Evolutionary conservation across 2,329 filamentous ascomycete species (phyloP).

Genomic region (Aspergillus sp.): DNA sequence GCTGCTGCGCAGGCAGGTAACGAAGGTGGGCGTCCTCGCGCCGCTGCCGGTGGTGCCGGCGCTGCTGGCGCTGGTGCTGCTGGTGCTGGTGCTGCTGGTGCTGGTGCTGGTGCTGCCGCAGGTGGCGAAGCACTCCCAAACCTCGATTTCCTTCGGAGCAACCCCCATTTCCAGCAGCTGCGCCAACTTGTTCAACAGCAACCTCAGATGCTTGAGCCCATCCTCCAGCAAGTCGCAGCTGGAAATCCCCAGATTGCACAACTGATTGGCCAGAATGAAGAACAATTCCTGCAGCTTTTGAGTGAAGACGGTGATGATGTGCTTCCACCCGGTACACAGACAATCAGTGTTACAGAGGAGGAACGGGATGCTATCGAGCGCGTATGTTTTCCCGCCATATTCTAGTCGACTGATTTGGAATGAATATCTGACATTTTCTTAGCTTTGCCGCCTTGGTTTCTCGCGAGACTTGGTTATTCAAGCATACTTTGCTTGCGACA

Average conservation of each 20-base stretch:
- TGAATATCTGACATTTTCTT: conserved; percentile 11
- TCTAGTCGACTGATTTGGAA: not conserved
- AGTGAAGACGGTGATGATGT: conserved; percentile 75
- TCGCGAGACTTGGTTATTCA: conserved; percentile 89
- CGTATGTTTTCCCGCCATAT: conserved; percentile 45
- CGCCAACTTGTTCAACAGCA: conserved; percentile 96
- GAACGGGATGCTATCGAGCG: conserved; percentile 95
- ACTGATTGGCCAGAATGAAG: conserved; percentile 82
- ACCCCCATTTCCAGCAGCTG: conserved; percentile 95
- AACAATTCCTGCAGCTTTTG: conserved; percentile 84
- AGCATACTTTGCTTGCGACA: conserved; percentile 98
- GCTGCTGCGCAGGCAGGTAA: conserved; percentile 70
- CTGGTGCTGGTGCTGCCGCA: conserved; percentile 40
- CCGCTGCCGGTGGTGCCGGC: no score
- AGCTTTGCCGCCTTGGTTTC: conserved; percentile 91
- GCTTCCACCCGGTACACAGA: conserved; percentile 77
- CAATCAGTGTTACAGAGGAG: conserved; percentile 87
- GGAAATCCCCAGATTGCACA: conserved; percentile 92
- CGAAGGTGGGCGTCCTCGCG: conserved; percentile 26
- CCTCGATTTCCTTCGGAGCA: conserved; percentile 88
- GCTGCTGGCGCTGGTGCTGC: conserved; percentile 20
- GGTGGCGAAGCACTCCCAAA: conserved; percentile 59
- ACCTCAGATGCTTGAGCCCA: conserved; percentile 96
- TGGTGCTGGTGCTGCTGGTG: conserved; percentile 38
- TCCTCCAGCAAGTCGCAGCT: conserved; percentile 87